Evolutionary conservation across 345 rosid genomes (phyloP).

Genomic region (Gossypium sturtianum): DNA sequence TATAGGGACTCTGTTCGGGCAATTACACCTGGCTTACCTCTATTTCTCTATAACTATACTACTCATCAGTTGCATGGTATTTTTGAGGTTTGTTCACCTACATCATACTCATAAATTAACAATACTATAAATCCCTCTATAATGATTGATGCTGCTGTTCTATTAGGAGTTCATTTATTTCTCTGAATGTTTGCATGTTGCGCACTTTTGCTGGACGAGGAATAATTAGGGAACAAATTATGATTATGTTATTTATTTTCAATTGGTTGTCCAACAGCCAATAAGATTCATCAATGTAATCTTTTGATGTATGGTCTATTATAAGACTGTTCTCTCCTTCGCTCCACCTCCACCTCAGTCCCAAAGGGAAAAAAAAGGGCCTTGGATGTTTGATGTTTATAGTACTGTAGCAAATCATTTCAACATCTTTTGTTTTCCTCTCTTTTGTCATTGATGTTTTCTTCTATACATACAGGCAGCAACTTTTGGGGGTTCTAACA

Average conservation of each 20-base stretch:
- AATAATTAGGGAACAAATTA: not conserved
- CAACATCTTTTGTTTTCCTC: not conserved
- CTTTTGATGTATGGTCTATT: not conserved
- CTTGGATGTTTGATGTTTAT: not conserved
- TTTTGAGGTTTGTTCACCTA: constrained; percentile 67
- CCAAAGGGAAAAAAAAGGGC: not conserved
- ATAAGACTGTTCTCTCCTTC: not conserved
- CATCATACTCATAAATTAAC: not conserved
- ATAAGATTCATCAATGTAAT: not conserved
- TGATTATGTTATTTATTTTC: not conserved
- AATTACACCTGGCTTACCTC: constrained; percentile 88
- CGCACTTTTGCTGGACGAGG: not conserved
- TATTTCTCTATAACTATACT: constrained; percentile 94
- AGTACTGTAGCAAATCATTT: not conserved
- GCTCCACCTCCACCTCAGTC: not conserved
- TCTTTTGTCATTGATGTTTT: not conserved
- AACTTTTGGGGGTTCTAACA: constrained; percentile 94
- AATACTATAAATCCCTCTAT: not conserved
- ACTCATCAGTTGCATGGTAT: constrained; percentile 97
- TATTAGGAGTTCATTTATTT: not conserved
- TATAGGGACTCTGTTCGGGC: constrained; percentile 96
- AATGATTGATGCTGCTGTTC: not conserved
- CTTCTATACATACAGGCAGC: constrained; percentile 50
- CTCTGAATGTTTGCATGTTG: not conserved
- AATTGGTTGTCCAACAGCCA: not conserved